Evolutionary conservation across 768 basidiomycete species (phyloP).

Genomic region (Xerocomus potaroensis): DNA sequence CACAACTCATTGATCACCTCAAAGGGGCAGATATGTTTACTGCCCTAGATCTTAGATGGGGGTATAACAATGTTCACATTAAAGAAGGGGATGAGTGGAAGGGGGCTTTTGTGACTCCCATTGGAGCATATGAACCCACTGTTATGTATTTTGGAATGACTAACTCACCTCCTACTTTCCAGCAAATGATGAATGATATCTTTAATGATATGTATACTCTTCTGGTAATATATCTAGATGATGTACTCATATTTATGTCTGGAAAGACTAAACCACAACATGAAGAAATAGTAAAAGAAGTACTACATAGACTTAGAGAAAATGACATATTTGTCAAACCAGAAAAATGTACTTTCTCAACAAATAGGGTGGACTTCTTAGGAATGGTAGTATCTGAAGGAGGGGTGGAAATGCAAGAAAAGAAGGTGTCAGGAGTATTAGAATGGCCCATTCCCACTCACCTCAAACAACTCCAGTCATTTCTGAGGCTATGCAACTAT

Average conservation of each 20-base stretch:
- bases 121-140: background rate
- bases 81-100: background rate
- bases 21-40: background rate
- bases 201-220: background rate
- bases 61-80: background rate
- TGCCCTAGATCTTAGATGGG: background rate
- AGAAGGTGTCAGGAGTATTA: background rate
- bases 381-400: background rate
- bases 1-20: background rate
- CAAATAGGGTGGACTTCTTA: background rate
- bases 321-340: conserved; percentile 3
- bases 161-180: background rate
- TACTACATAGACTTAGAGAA: background rate
- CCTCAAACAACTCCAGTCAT: background rate
- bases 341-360: background rate
- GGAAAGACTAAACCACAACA: conserved; percentile 20
- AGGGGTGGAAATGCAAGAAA: background rate
- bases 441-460: background rate
- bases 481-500: background rate
- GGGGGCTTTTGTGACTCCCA: background rate
- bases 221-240: background rate
- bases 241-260: conserved; percentile 28
- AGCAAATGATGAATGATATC: background rate
- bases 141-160: background rate
- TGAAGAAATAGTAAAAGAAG: background rate